Evolutionary conservation across 2,329 filamentous ascomycete species (phyloP).

Genomic region (Fusarium keratoplasticum): DNA sequence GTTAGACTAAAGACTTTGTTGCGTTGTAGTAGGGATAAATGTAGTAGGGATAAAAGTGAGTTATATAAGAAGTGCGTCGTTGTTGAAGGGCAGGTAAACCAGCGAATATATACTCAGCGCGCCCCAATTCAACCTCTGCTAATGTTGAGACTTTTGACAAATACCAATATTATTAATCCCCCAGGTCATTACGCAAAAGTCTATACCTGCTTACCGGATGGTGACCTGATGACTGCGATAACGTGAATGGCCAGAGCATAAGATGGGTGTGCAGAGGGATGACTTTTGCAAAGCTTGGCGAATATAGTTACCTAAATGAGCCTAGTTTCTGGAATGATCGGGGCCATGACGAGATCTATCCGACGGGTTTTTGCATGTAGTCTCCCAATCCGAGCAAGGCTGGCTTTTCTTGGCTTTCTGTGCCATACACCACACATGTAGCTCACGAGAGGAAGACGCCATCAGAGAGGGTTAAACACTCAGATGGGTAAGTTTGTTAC

Average conservation of each 20-base stretch:
- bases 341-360: neutral
- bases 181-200: fast-evolving
- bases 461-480: neutral
- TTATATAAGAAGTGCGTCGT: neutral
- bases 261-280: neutral
- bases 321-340: too few relatives aligned
- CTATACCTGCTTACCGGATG: neutral
- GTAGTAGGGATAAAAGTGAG: neutral
- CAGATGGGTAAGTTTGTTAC: neutral
- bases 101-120: neutral
- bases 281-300: neutral
- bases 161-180: neutral
- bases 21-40: neutral
- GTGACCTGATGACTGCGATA: neutral
- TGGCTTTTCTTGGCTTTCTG: neutral
- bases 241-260: neutral
- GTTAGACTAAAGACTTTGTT: too few relatives aligned
- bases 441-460: neutral
- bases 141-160: neutral
- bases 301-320: neutral
- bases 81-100: neutral
- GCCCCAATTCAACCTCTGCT: neutral
- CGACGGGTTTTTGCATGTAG: neutral
- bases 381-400: neutral
- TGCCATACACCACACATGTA: neutral